Evolutionary conservation across 768 basidiomycete genomes (phyloP).

Genomic region (Rhodotorula kratochvilovae): DNA sequence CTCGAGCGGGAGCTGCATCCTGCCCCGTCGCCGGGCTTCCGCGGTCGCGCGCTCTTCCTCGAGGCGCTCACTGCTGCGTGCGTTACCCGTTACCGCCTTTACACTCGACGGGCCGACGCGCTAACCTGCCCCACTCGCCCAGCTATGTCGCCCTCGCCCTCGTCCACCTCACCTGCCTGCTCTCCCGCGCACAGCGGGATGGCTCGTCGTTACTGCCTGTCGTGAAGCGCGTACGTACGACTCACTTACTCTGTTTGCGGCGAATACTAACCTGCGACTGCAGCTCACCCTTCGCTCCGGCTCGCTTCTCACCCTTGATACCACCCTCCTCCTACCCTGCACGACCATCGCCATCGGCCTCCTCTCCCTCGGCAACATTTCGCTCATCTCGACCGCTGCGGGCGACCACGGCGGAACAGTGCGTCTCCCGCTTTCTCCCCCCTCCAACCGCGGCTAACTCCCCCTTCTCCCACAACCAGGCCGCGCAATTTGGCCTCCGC

Average conservation of each 20-base stretch:
- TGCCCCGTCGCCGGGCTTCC: not conserved
- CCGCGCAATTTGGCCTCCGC: not conserved
- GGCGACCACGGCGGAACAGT: not conserved
- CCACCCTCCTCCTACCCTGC: not conserved
- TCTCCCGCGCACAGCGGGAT: not conserved
- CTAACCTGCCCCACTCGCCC: not conserved
- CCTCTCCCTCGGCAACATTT: not conserved
- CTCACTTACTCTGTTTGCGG: not conserved
- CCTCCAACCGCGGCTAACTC: not conserved
- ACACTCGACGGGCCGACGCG: accelerated
- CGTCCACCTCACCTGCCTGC: not conserved
- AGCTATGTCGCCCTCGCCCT: not conserved
- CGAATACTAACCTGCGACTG: not conserved
- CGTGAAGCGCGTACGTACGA: not conserved
- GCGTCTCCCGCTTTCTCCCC: not conserved
- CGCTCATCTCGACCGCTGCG: not conserved
- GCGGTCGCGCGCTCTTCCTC: not conserved
- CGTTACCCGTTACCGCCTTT: no score
- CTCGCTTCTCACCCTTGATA: not conserved
- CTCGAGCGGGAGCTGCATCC: not conserved
- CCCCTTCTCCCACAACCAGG: not conserved
- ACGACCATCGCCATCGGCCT: not conserved
- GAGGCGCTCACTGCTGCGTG: not conserved
- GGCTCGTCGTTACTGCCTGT: not conserved
- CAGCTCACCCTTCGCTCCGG: not conserved